Conservation (phyloP, 1,284 basidiomycete species). For the Ganoderma sinense region DNA sequence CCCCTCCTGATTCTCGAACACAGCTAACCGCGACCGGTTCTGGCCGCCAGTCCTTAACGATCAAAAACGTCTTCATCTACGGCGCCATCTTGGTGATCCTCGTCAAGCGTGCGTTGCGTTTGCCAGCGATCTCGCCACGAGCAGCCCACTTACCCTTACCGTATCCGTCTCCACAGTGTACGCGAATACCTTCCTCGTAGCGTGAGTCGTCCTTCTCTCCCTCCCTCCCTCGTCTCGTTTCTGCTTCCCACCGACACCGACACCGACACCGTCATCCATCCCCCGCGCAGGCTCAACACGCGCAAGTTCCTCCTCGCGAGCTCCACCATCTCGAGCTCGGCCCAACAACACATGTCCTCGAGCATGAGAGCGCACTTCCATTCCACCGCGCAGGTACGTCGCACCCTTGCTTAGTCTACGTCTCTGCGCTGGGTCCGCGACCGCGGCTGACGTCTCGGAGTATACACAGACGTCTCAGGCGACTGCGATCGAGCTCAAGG, state of each 20-base stretch:
- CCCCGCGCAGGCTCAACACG: constrained; percentile 11
- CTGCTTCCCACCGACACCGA: neutral
- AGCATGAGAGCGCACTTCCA: no score
- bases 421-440: no score
- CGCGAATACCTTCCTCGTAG: constrained; percentile 18
- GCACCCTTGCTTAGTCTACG: no score
- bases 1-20: no score
- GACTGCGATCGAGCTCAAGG: constrained; percentile 20
- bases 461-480: neutral
- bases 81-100: constrained; percentile 12
- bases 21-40: no score
- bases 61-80: constrained; percentile 11
- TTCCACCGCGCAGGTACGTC: no score
- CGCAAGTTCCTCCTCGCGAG: constrained; percentile 8
- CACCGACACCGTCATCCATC: no score
- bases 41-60: constrained; percentile 8
- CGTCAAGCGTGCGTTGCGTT: constrained; percentile 11
- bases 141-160: no score
- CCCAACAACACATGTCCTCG: no score
- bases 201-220: constrained; percentile 7
- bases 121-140: no score
- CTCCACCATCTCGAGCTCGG: no score
- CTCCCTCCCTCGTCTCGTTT: neutral
- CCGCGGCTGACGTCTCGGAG: no score
- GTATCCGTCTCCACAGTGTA: constrained; percentile 15